These are phyloP conservation scores for Suillus discolor DNA, from an alignment of 768 basidiomycete species.

Conservation along the genomic window DNA sequence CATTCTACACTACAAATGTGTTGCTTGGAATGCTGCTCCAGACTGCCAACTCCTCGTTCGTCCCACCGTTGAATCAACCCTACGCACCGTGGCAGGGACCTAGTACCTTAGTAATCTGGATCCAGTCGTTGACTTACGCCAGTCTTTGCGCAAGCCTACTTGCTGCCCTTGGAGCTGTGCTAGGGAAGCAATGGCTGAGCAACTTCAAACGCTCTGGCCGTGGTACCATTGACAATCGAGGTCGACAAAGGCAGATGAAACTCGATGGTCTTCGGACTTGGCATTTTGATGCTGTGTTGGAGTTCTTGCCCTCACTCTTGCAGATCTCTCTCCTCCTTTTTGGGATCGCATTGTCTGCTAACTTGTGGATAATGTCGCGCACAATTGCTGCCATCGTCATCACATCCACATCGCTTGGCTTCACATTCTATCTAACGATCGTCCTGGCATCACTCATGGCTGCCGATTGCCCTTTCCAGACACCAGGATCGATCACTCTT, in stretches of 20 bases:
- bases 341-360: constrained; percentile 8
- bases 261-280: constrained; percentile 11
- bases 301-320: constrained; percentile 9
- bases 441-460: constrained; percentile 9
- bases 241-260: constrained; percentile 12
- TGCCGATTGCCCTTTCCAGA: constrained; percentile 11
- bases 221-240: constrained; percentile 10
- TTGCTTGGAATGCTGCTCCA: constrained; percentile 17
- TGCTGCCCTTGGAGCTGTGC: constrained; percentile 18
- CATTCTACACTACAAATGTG: constrained; percentile 13
- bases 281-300: constrained; percentile 12
- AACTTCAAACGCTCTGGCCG: constrained; percentile 11
- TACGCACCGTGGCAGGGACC: not conserved
- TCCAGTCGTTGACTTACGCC: constrained; percentile 18
- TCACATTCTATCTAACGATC: constrained; percentile 11
- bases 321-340: constrained; percentile 13
- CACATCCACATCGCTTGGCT: not conserved
- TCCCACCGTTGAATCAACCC: not conserved
- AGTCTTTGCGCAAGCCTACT: constrained; percentile 18
- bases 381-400: constrained; percentile 4
- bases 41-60: not conserved
- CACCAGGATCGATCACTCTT: constrained; percentile 5
- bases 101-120: constrained; percentile 8
- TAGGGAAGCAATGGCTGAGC: constrained; percentile 13
- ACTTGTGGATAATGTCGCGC: not conserved